These are phyloP conservation scores for Calonectria naviculata DNA, from an alignment of 2,329 filamentous ascomycete genomes.

Conservation along the genomic window DNA sequence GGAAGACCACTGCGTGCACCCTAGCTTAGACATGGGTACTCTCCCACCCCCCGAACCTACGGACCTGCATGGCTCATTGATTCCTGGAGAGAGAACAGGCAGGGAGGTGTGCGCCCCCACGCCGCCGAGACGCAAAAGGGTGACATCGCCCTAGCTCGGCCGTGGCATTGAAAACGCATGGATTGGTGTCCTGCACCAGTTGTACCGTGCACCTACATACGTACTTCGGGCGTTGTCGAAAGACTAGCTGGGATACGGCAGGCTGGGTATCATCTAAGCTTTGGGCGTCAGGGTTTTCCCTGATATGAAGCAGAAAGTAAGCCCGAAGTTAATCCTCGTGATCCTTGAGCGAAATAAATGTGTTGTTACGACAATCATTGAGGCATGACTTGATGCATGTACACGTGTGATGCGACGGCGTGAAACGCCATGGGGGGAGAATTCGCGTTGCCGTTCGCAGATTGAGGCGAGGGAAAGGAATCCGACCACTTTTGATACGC, in stretches of 20 bases:
- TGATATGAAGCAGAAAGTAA: constrained; percentile 19
- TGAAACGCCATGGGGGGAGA: constrained; percentile 14
- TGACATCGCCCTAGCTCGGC: constrained; percentile 24
- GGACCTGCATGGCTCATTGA: constrained; percentile 40
- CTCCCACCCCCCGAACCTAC: constrained; percentile 35
- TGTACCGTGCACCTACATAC: constrained; percentile 13
- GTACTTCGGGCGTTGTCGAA: constrained; percentile 1
- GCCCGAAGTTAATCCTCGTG: constrained; percentile 20
- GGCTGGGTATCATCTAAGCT: constrained; percentile 18
- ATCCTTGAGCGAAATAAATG: constrained; percentile 20
- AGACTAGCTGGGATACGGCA: constrained; percentile 4
- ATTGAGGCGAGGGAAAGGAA: background rate
- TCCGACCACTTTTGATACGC: background rate
- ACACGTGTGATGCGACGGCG: constrained; percentile 20
- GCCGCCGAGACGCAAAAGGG: constrained; percentile 36
- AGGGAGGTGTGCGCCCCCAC: constrained; percentile 36
- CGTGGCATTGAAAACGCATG: constrained; percentile 28
- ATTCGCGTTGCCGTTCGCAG: constrained; percentile 6
- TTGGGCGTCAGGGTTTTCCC: constrained; percentile 10
- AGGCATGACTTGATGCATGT: constrained; percentile 16
- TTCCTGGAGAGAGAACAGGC: constrained; percentile 36
- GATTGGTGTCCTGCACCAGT: constrained; percentile 28
- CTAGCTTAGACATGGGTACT: constrained; percentile 30
- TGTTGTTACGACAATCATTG: background rate
- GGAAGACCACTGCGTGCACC: constrained; percentile 25